phyloP scores from a whole-genome alignment of 2,329 filamentous ascomycete genomes.

The Fusarium albidum region DNA sequence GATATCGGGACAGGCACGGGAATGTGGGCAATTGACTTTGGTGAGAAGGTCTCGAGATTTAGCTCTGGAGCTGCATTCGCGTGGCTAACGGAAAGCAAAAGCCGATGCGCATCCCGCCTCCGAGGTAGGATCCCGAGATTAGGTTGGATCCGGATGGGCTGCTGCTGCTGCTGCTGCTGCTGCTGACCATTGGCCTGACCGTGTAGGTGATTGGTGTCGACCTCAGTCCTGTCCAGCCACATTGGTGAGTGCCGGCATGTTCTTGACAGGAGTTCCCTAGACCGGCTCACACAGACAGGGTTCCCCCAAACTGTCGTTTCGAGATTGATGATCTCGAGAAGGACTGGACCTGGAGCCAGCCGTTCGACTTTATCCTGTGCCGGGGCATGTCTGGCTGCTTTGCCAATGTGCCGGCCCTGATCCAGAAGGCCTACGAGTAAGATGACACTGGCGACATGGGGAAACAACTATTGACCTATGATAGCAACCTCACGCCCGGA shows the following conservation, averaged over 20 bases:
- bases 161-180: too few relatives aligned
- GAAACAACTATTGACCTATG: neutral
- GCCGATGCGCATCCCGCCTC: conserved; percentile 26
- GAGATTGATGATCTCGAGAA: conserved; percentile 39
- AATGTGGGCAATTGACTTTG: conserved; percentile 40
- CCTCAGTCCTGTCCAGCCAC: conserved; percentile 32
- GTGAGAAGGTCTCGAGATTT: neutral
- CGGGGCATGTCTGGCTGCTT: conserved; percentile 34
- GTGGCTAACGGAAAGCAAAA: neutral
- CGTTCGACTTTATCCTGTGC: conserved; percentile 38
- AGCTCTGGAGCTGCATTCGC: neutral
- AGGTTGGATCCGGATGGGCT: neutral
- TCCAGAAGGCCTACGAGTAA: conserved; percentile 36
- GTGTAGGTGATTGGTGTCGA: conserved; percentile 31
- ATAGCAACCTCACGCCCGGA: conserved; percentile 30
- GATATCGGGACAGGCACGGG: conserved; percentile 39
- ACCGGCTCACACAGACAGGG: conserved; percentile 1
- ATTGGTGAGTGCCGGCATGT: neutral
- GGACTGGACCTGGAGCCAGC: conserved; percentile 35
- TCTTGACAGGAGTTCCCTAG: neutral
- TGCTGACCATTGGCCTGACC: neutral
- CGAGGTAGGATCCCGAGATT: conserved; percentile 4
- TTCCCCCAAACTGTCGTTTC: conserved; percentile 35
- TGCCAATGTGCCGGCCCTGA: conserved; percentile 25
- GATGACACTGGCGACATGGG: neutral